Conservation (phyloP, 2,329 filamentous ascomycete species). For the Colletotrichum eremochloae region DNA sequence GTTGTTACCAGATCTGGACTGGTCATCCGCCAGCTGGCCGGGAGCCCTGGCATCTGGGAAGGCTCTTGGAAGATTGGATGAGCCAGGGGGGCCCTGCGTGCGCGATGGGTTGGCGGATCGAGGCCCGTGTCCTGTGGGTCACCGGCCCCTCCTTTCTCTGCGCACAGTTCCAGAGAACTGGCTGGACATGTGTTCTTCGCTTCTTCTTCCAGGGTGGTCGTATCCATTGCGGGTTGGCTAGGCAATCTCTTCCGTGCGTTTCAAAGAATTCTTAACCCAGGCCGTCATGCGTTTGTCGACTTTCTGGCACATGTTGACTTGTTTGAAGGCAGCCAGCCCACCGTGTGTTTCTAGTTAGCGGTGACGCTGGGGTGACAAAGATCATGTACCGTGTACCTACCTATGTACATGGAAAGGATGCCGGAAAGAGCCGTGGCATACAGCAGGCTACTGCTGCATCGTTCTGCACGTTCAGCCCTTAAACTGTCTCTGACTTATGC, state of each 20-base stretch:
- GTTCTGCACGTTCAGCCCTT: constrained; percentile 26
- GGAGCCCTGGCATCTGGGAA: constrained; percentile 32
- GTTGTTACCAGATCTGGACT: constrained; percentile 33
- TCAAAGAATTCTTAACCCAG: constrained; percentile 15
- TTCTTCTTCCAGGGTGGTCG: constrained; percentile 25
- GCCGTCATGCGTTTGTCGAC: not conserved
- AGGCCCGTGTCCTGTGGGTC: constrained; percentile 20
- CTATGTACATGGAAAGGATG: not conserved
- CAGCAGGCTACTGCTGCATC: constrained; percentile 16
- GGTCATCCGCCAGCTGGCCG: constrained; percentile 23
- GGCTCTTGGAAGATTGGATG: constrained; percentile 40
- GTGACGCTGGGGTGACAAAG: not conserved
- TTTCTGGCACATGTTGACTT: constrained; percentile 15
- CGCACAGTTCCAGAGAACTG: constrained; percentile 24
- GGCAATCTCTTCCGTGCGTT: constrained; percentile 26
- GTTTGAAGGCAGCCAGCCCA: not conserved
- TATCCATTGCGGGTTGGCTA: constrained; percentile 27
- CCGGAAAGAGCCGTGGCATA: constrained; percentile 12
- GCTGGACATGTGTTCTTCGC: constrained; percentile 31
- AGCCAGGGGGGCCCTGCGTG: constrained; percentile 37
- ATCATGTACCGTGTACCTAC: not conserved
- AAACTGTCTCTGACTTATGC: constrained; percentile 25
- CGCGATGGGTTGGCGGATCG: constrained; percentile 33
- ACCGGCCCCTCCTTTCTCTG: constrained; percentile 2
- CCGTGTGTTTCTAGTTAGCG: not conserved